phyloP scores from a whole-genome alignment of 2,329 filamentous ascomycete species.

The Orbilia brochopaga region DNA sequence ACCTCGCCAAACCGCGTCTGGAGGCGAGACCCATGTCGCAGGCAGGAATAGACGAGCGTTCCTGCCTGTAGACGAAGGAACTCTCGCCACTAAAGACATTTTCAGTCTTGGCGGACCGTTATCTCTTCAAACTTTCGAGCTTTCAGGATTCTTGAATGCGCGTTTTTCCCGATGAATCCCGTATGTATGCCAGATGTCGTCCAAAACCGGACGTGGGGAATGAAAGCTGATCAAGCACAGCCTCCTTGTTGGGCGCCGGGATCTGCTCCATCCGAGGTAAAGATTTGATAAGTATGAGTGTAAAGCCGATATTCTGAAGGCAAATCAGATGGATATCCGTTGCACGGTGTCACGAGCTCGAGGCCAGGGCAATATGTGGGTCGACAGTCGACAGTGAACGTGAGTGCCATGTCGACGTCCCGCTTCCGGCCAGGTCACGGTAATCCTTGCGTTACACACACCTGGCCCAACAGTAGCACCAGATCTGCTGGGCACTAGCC shows the following conservation, averaged over 20 bases:
- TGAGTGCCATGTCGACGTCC: not conserved
- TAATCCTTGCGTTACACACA: not conserved
- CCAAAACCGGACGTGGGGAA: conserved; percentile 12
- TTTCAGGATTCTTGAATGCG: not conserved
- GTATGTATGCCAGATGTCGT: not conserved
- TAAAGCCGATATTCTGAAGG: not conserved
- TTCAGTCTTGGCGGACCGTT: not conserved
- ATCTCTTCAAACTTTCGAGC: too few relatives aligned
- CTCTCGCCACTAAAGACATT: not conserved
- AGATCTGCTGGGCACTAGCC: conserved; percentile 14
- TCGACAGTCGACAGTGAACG: not conserved
- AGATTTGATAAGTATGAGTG: not conserved
- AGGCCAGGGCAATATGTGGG: not conserved
- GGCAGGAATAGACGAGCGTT: conserved; percentile 2
- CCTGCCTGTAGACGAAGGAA: conserved; percentile 2
- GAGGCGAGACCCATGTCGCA: not conserved
- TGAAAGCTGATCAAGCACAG: conserved; percentile 18
- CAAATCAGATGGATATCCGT: not conserved
- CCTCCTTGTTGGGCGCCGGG: conserved; percentile 21
- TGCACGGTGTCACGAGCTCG: conserved; percentile 20
- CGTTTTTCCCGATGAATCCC: not conserved
- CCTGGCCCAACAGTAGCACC: not conserved
- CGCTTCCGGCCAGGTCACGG: not conserved
- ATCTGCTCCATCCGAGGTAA: conserved; percentile 10
- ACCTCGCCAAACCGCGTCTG: not conserved